Base-by-base conservation (phyloP, 768 basidiomycete genomes). In the Pholiota conissans region DNA sequence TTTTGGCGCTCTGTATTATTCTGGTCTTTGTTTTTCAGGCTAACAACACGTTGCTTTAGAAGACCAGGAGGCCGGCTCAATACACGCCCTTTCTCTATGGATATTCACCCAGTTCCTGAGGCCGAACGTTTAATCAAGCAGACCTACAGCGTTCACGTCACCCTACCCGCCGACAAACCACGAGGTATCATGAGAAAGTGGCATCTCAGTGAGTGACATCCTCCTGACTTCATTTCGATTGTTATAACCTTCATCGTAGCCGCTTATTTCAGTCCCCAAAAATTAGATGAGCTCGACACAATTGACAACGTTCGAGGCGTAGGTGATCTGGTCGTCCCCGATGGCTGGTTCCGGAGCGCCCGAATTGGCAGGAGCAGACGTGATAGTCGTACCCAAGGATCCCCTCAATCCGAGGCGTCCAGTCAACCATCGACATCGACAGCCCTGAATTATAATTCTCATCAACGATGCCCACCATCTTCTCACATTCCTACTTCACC, bases 261-360 rank as follows among this genome's bases (percentile, higher is more conserved):
- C 59, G 90, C 91, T 47, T 93, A 93, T 77, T 93, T 91, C 71
- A 91, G 87, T 63, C 90, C 90, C 65, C 84, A 84, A 65, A 87
- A 81, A 55, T 74, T 92, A 58, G 87, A 90, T 67, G 78, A 79
- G 54, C 82, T 93, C 39, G 77, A 80, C 61, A 91, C 88, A 34
- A 83, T 92, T 49, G 89, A 91, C 69, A 81, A 78, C 49, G 81
- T 92, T 64, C 84, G 77, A 24, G 83, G 82, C 49, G 77, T 91
- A 59, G 84, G 85, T 39, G 84, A 88, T 69, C 73, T 86, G 18
- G 69, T 71, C 42, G 86, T 91, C 16, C 91, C 90, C 39, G 87
- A 89, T 30, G 89, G 88, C 16, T 85, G 86, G 79, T 93, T 91
- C 73, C 82, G 81, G 66, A 90, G 88, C 70, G 90, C 91, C 47